Base-by-base conservation (phyloP, 2,329 filamentous ascomycete genomes). In the Colletotrichum australisinense region DNA sequence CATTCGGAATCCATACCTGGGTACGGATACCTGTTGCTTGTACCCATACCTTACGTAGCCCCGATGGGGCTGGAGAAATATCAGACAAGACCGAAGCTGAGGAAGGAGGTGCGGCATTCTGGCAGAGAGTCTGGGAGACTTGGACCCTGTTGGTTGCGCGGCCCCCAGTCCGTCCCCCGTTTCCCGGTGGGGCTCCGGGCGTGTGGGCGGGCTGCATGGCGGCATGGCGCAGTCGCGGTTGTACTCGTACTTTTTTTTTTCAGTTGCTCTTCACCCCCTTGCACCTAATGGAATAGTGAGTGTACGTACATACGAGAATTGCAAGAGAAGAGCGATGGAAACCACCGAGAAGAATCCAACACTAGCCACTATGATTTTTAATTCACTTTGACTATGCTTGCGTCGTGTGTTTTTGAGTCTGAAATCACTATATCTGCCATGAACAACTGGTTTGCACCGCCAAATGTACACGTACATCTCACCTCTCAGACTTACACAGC, bases 131-230 rank as follows among this genome's bases (percentile, higher is more conserved):
- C 38, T 16, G 38, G 16, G 38, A 42, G 38, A 42, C 55, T 73
- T 73, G 70, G 66, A 69, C 70, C 66, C 66, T 69, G 70, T 69
- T 69, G 70, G 66, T 69, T 73, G 70, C 70, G 70, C 46, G 66
- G 66, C 66, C 70, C 59, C 56, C 69, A 57, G 58, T 53, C 58
- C 35, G 69, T 53, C 49, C 56, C 66, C 58, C 59, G 42, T 46
- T 42, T 59, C 32, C 38, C 66, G 57, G 69, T 66, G 59, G 70
- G 66, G 59, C 53, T 60, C 69, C 59, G 59, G 66, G 59, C 58
- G 19, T 69, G 59, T 72, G 69, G 66, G 66, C 69, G 69, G 69
- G 70, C 66, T 73, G 32, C 70, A 69, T 69, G 70, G 70, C 70
- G 70, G 66, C 66, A 72, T 72, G 69, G 69, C 66, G 66, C 59